A percentile compares a stretch with the other conserved stretches of the same genome.
Conservation (phyloP, 1,284 basidiomycete species). For the Schizophyllum amplum region DNA sequence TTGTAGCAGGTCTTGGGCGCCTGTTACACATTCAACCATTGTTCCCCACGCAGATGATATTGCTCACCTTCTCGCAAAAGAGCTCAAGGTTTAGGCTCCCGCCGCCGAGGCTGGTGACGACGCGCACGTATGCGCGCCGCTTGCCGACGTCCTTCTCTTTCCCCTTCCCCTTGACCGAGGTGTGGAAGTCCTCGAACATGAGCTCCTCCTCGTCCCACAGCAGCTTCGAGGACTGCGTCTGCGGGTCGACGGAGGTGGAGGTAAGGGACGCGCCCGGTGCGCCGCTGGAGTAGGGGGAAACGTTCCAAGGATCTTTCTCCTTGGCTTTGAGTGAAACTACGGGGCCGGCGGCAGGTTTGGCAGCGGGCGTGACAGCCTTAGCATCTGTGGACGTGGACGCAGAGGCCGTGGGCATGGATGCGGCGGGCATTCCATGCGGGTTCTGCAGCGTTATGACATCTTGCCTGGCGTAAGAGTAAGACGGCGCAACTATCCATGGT, state of each 20-base stretch:
- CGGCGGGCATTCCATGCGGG: constrained; percentile 62
- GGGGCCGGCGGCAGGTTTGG: constrained; percentile 25
- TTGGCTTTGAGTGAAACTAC: constrained; percentile 46
- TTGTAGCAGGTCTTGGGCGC: constrained; percentile 98
- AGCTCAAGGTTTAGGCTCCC: constrained; percentile 86
- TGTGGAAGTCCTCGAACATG: constrained; percentile 87
- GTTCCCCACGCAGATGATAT: too few relatives aligned
- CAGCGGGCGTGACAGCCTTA: constrained; percentile 23
- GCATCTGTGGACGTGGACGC: constrained; percentile 20
- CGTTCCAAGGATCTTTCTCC: constrained; percentile 69
- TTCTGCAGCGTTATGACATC: constrained; percentile 93
- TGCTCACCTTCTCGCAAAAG: constrained; percentile 82
- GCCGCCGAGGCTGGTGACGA: constrained; percentile 84
- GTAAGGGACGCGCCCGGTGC: constrained; percentile 89
- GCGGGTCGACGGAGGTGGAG: constrained; percentile 83
- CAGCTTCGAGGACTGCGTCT: constrained; percentile 68
- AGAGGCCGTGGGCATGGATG: constrained; percentile 36
- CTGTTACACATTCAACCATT: constrained; percentile 27
- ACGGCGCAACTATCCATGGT: constrained; percentile 2
- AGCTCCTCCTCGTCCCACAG: constrained; percentile 91
- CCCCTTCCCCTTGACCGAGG: constrained; percentile 68
- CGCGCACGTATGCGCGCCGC: constrained; percentile 83
- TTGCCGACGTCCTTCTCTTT: constrained; percentile 91
- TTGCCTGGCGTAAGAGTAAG: constrained; percentile 37
- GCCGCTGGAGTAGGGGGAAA: constrained; percentile 88